Evolutionary conservation across 371 early-diverging fungal genomes (phyloP).

Genomic region (Umbelopsis sp.): DNA sequence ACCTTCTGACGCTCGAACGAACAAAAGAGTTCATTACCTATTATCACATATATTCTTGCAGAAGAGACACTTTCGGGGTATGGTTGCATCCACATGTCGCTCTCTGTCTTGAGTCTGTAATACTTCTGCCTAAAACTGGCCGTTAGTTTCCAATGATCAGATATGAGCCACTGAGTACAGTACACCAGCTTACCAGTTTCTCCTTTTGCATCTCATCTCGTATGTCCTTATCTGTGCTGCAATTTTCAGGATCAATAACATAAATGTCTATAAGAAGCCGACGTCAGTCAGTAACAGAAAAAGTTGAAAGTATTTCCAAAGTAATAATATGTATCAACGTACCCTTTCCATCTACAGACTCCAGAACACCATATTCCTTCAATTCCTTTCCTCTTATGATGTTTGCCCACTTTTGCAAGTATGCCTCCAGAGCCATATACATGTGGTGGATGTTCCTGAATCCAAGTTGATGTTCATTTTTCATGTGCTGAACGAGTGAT

Average conservation of each 20-base stretch:
- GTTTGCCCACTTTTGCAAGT: constrained; percentile 74
- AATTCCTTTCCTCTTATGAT: constrained; percentile 41
- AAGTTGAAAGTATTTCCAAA: neutral
- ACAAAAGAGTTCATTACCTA: constrained; percentile 37
- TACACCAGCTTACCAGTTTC: constrained; percentile 60
- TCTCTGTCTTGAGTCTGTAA: constrained; percentile 80
- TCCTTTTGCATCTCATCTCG: constrained; percentile 76
- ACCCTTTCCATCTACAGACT: constrained; percentile 33
- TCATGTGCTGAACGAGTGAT: constrained; percentile 69
- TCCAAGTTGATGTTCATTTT: constrained; percentile 62
- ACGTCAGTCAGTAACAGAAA: neutral
- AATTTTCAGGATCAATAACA: constrained; percentile 67
- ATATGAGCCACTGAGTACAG: neutral
- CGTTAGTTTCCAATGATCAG: constrained; percentile 7
- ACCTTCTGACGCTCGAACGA: neutral
- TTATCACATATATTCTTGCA: constrained; percentile 80
- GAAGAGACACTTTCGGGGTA: constrained; percentile 88
- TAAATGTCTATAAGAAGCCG: constrained; percentile 38
- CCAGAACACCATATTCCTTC: constrained; percentile 30
- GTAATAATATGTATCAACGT: neutral
- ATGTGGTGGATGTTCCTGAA: constrained; percentile 82
- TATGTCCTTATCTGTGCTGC: constrained; percentile 65
- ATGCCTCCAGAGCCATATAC: constrained; percentile 78
- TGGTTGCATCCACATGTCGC: constrained; percentile 68
- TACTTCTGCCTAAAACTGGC: constrained; percentile 60